Percentiles rank a stretch among this genome's conserved stretches.
Evolutionary conservation across 805 yeast species (phyloP).

Genomic region (Candida corydali): DNA sequence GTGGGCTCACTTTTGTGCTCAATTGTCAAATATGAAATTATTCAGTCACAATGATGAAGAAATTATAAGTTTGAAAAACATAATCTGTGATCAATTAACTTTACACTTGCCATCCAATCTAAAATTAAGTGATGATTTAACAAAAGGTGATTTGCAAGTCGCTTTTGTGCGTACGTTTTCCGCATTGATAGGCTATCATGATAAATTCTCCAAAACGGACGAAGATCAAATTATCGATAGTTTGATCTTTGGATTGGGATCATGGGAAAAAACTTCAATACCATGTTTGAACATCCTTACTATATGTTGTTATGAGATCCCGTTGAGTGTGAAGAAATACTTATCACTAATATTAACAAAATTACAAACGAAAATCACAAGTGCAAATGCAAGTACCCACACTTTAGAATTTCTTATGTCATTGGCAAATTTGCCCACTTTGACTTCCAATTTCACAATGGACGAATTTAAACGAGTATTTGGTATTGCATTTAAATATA

Average conservation of each 20-base stretch:
- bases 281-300: constrained; percentile 75
- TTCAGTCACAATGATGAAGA: constrained; percentile 39
- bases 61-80: constrained; percentile 37
- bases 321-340: constrained; percentile 65
- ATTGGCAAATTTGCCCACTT: constrained; percentile 58
- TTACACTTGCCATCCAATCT: constrained; percentile 43
- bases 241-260: constrained; percentile 55
- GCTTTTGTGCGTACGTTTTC: constrained; percentile 61
- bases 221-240: constrained; percentile 63
- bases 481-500: constrained; percentile 77
- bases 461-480: constrained; percentile 79
- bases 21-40: constrained; percentile 53
- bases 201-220: constrained; percentile 48
- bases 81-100: constrained; percentile 58
- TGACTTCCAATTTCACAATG: constrained; percentile 66
- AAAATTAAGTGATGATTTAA: constrained; percentile 38
- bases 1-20: constrained; percentile 68
- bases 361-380: constrained; percentile 71
- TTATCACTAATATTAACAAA: constrained; percentile 66
- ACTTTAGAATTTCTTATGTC: constrained; percentile 71
- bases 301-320: constrained; percentile 77
- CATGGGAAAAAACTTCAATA: constrained; percentile 76
- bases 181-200: constrained; percentile 57
- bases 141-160: constrained; percentile 62
- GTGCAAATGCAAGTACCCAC: constrained; percentile 64